Base-by-base conservation (phyloP, 805 yeast genomes). In the Lipomyces anomalus region DNA sequence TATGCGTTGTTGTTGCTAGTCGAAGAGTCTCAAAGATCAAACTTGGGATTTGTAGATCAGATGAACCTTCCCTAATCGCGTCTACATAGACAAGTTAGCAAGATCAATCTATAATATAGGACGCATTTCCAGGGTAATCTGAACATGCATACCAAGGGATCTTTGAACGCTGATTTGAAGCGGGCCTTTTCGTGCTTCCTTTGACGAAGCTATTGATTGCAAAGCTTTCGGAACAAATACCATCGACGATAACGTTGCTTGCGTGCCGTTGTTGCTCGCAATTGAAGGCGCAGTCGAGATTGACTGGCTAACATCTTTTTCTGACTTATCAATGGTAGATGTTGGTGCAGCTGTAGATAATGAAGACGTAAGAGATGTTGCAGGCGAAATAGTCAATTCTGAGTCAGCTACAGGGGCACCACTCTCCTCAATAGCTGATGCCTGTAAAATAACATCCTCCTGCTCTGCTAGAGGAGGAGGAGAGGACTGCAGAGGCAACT, bases 1-100 rank as follows among this genome's bases (percentile, higher is more conserved):
- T 78, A 22, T 78, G 68, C 9, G 81, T 73, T 57, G 86, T 87
- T 20, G 64, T 57, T 3, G 86, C 77, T 7, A 79, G 63, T 58
- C 86, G 75, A 57, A 90, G 70, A 0, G 95, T 84, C 47, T 84
- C 90, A 61, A 88, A 85, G 9, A 90, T 72, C n/a, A 74, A 64
- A 23, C 65, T 55, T 0, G 81, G 72, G 37, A 63, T 37, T 48
- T 63, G 50, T 48, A 51, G 24, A 6, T 36, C 23, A 7, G 35
- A 29, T 17, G 29, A 26, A 34, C 4, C 4, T 17, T 6, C 13
- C 18, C 13, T n/a, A n/a, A n/a, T n/a, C n/a, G n/a, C n/a, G n/a
- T n/a, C n/a, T n/a, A n/a, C n/a, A n/a, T n/a, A n/a, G n/a, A n/a
- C n/a, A n/a, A n/a, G n/a, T n/a, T n/a, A n/a, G n/a, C 28, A 9